Base-by-base conservation (phyloP, 768 basidiomycete species). In the Suillus ampliporus region DNA sequence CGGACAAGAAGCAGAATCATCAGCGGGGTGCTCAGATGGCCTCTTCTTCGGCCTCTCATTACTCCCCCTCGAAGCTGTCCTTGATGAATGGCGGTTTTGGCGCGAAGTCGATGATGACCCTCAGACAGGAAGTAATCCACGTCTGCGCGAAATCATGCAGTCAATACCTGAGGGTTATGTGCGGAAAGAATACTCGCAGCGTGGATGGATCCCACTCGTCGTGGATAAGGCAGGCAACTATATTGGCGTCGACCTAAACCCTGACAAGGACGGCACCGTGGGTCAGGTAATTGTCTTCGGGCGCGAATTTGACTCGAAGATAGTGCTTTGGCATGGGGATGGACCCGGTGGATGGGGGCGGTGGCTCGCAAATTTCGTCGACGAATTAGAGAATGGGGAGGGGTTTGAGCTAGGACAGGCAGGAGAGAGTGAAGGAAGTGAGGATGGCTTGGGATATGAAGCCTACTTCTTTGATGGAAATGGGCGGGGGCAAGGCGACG, bases 201-300 rank as follows among this genome's bases (percentile, higher is more conserved):
- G 93, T 59, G 97, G 97, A 9, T 99, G 97, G 97, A 86, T 99
- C 68, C 97, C 97, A 37, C 89, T 99, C 65, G 85, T 97, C 61
- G 89, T 89, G 43, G 97, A 99, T 78, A 92, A 94, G 68, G 89
- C 86, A 35, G 97, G 97, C 37, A 99, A 99, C 78, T 99, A 99
- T 73, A 85, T 99, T 63, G 97, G 97, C 61, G 84, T 99, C 52
- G 97, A 99, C 75, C 83, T 99, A 62, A 94, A 91, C 76, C 97
- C 97, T 9, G 92, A 74, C 10, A 87, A 89, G 71, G 77, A 78
- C 52, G 95, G 95, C 48, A 78, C 84, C 10, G 81, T 83, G 60
- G 97, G 97, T 7, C 97, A 99, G 73, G 97, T 98, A 52, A 97
- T 99, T 62, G 89, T 98, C 54, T 99, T 99, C 74, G 97, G 97